A percentile compares a stretch with the other conserved stretches of the same genome.
Conservation (phyloP, 257 asterid genomes). For the Solanum bulbocastanum region DNA sequence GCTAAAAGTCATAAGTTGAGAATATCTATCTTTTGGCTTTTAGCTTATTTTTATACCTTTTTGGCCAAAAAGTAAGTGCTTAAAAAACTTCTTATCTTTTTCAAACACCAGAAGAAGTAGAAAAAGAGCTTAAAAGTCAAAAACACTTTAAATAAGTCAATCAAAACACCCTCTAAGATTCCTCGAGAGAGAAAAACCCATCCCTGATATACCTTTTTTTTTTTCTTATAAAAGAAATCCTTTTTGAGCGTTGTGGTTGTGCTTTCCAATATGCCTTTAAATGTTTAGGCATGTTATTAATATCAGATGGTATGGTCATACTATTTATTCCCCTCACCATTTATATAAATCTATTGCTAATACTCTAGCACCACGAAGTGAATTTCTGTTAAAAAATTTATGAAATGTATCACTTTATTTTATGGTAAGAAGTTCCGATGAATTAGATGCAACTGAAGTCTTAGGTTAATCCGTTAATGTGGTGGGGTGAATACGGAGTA, state of each 20-base stretch:
- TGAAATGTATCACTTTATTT: background rate
- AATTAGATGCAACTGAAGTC: background rate
- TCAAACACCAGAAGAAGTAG: background rate
- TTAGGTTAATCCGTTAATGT: background rate
- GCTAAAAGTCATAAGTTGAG: background rate
- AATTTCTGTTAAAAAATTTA: background rate
- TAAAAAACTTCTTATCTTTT: too few relatives aligned
- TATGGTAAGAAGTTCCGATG: background rate
- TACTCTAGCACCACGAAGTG: background rate
- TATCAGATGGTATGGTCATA: background rate
- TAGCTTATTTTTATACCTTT: background rate
- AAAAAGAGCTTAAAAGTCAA: background rate
- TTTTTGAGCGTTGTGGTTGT: background rate
- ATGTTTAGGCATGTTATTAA: background rate
- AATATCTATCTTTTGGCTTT: background rate
- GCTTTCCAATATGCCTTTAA: background rate
- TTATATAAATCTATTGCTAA: background rate
- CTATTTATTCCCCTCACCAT: background rate
- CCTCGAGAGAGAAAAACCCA: background rate
- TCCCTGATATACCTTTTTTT: background rate
- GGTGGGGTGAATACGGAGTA: background rate
- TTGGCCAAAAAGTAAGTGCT: background rate
- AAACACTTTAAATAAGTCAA: background rate
- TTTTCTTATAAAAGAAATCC: background rate
- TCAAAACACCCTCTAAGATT: background rate